These are phyloP conservation scores for Psilocybe subaeruginosa DNA, from an alignment of 768 basidiomycete genomes.

Conservation along the genomic window DNA sequence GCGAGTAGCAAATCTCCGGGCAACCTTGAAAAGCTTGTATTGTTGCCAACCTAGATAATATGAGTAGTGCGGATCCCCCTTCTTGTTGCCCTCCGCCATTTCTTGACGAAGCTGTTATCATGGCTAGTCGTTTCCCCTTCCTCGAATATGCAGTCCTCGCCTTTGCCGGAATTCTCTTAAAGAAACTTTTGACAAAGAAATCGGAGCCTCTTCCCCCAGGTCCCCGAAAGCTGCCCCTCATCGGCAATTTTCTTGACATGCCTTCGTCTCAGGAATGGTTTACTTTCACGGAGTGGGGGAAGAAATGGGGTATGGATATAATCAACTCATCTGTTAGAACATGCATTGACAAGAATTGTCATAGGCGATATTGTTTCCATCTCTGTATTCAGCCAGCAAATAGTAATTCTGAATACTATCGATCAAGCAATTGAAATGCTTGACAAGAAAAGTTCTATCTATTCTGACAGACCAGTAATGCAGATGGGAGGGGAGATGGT, in stretches of 20 bases:
- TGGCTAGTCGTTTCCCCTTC: constrained; percentile 16
- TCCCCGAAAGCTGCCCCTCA: constrained; percentile 43
- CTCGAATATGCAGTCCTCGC: constrained; percentile 21
- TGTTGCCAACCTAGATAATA: neutral
- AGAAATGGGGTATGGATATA: constrained; percentile 39
- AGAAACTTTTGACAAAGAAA: constrained; percentile 19
- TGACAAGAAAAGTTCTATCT: constrained; percentile 52
- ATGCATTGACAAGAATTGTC: neutral
- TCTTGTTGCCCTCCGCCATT: neutral
- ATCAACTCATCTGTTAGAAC: neutral
- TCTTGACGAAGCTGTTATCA: neutral
- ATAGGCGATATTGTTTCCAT: constrained; percentile 47
- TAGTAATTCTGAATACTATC: constrained; percentile 46
- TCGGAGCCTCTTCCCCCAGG: constrained; percentile 44
- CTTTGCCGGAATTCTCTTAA: constrained; percentile 21
- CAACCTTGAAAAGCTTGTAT: neutral
- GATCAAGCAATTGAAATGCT: constrained; percentile 49
- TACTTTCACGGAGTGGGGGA: constrained; percentile 46
- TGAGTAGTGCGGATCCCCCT: neutral
- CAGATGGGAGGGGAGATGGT: constrained; percentile 47
- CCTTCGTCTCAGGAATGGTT: constrained; percentile 49
- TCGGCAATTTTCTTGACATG: constrained; percentile 55
- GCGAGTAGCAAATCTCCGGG: neutral
- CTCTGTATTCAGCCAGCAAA: constrained; percentile 47
- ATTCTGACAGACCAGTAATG: constrained; percentile 55